These are phyloP conservation scores for Thymus mandschuricus DNA, from an alignment of 257 asterid genomes.

Conservation along the genomic window DNA sequence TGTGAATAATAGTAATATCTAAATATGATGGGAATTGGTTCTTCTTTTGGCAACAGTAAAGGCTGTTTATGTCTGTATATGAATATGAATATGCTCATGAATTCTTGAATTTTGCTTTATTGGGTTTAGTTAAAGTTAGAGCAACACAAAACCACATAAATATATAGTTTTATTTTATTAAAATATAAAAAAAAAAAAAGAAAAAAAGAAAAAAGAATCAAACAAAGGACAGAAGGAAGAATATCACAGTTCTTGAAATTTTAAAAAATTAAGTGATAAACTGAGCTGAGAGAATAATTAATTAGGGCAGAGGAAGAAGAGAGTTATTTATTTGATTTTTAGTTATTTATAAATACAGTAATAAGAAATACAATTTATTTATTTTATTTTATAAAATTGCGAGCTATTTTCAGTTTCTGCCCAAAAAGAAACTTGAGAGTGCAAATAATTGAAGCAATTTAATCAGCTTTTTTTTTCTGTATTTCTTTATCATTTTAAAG, in stretches of 20 bases:
- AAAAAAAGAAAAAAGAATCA: neutral
- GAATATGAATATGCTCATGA: constrained; percentile 38
- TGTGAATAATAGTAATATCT: neutral
- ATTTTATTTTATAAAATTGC: neutral
- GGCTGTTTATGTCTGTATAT: constrained; percentile 46
- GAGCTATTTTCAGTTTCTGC: constrained; percentile 17
- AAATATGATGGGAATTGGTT: constrained; percentile 23
- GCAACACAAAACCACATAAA: constrained; percentile 12
- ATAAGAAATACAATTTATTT: neutral
- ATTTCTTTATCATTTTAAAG: constrained; percentile 9
- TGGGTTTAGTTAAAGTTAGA: constrained; percentile 46
- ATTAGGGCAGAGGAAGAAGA: constrained; percentile 8
- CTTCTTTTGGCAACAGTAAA: constrained; percentile 43
- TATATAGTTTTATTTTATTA: neutral
- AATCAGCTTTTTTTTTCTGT: constrained; percentile 11
- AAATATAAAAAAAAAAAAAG: too few species aligned
- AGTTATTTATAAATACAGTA: neutral
- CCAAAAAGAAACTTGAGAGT: constrained; percentile 7
- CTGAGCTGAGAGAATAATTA: constrained; percentile 29
- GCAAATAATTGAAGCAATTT: constrained; percentile 22
- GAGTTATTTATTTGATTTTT: neutral
- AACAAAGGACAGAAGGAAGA: constrained; percentile 37
- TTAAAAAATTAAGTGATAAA: neutral
- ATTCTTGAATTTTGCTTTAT: constrained; percentile 36
- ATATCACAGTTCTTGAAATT: constrained; percentile 15